Base-by-base conservation (phyloP, 306 rosid genomes). In the Malus fusca region DNA sequence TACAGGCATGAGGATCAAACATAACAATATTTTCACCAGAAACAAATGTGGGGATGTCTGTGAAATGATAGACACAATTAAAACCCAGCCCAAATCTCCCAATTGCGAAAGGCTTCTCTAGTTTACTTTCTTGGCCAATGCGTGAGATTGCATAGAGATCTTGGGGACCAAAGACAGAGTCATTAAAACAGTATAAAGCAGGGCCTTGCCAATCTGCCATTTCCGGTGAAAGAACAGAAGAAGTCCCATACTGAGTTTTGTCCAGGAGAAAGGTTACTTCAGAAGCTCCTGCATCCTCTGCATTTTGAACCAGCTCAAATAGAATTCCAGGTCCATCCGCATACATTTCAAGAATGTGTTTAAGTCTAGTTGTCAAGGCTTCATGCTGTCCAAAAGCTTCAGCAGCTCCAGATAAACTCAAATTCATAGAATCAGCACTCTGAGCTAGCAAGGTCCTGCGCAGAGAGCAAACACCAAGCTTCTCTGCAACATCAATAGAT, bases 121-220 rank as follows among this genome's bases (percentile, higher is more conserved):
- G 90, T 88, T 94, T 94, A 88, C 98, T 94, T 82, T 94, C 98
- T 88, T 94, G 98, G 80, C 98, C 98, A 79, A 94, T 92, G 78
- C 98, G 98, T 75, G 98, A 92, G 87, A 94, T 94, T 84, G 98
- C 97, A 92, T 94, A 94, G 66, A 94, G 97, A 86, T 94, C 98
- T 84, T 94, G 98, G 1, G 98, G 82, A 81, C 93, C 90, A 75
- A 94, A 94, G 80, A 94, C 87, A 25, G 97, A 94, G 76, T 94
- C 89, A 81, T 94, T 94, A 76, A 87, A 94, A 86, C 96, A 94
- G 82, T 94, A 94, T 74, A 94, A 81, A 52, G 98, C 96, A 85
- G 97, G 97, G 66, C 98, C 98, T 90, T 92, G 97, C 98, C 97
- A 94, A 79, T 94, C 97, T 58, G 96, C 96, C 98, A 94, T 94